These are phyloP conservation scores for Aurifilum marmelostoma DNA, from an alignment of 2,329 filamentous ascomycete species.

Conservation along the genomic window DNA sequence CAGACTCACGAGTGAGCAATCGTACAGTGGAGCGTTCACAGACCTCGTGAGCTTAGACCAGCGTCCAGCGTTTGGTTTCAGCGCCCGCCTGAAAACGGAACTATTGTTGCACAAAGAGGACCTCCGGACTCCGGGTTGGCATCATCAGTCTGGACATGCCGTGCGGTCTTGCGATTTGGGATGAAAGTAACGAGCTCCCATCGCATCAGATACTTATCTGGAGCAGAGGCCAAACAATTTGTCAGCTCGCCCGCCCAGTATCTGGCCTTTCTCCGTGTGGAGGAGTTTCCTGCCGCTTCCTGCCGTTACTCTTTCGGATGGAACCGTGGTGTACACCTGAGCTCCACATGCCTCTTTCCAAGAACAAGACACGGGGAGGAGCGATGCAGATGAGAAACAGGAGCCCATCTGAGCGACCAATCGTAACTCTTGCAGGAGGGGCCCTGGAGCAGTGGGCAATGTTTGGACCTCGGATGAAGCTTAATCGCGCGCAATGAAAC, in stretches of 20 bases:
- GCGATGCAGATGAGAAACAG: conserved; percentile 11
- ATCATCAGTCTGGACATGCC: conserved; percentile 5
- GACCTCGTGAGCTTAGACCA: conserved; percentile 9
- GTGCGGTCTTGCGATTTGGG: background rate
- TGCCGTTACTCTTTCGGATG: conserved; percentile 4
- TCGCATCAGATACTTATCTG: conserved; percentile 8
- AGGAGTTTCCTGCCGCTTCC: conserved; percentile 6
- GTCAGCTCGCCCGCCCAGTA: conserved; percentile 12
- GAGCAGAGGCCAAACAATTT: conserved; percentile 18
- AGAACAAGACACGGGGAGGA: conserved; percentile 1
- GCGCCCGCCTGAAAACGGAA: conserved; percentile 22
- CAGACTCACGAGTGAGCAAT: conserved; percentile 15
- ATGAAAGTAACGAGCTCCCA: background rate
- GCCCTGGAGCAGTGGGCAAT: conserved; percentile 11
- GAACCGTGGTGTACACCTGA: background rate
- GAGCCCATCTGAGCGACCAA: conserved; percentile 24
- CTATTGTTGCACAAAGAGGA: conserved; percentile 3
- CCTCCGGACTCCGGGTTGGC: conserved; percentile 14
- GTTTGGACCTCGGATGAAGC: conserved; percentile 19
- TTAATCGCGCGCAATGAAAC: conserved; percentile 23
- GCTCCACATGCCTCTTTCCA: conserved; percentile 13
- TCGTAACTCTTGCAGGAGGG: conserved; percentile 23
- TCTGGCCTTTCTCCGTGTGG: background rate
- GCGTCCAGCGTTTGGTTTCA: conserved; percentile 25
- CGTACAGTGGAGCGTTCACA: background rate